Evolutionary conservation across 495 filamentous ascomycete genomes (phyloP), one percentile per base, ranked within the genome.

Genomic region (Daldinia childiae): DNA sequence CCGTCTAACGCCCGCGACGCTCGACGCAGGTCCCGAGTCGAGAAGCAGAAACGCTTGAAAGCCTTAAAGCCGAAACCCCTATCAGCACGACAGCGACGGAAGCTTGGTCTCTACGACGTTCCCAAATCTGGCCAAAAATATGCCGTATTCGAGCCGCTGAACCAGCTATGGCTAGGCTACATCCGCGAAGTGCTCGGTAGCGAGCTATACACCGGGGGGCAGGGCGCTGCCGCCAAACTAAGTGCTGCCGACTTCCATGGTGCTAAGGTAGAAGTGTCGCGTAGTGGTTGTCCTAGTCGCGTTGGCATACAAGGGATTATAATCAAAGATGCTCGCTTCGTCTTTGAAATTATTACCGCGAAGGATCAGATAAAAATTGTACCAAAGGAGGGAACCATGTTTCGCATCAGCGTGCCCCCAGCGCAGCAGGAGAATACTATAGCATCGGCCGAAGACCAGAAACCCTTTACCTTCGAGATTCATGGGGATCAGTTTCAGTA

Each of bases 231-330:
- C 75, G 88, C 89, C 34, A 90, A 92, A 77, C 79, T 97, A 59
- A 88, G 85, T 21, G 91, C 90, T 74, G 93, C 93, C 39, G 95
- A 99, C 79, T 96, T 90, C 72, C 95, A 98, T 78, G 95, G 95
- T 0, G 94, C 95, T 17, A 82, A 89, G 77, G 77, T 98, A 14
- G 90, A 93, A 84, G 91, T 98, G 32, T 91, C 95, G 64, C 81
- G 94, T 65, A 92, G 92, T 78, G 76, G 87, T 56, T 97, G 92
- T 82, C 87, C 90, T 45, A 88, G 91, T 45, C 82, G 94, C 61
- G 95, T 99, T 4, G 95, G 95, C 0, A 74, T 93, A 50, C 87
- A 81, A 72, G 95, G 95, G 14, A 93, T 98, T 75, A 92, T 98
- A 73, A 87, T 97, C 19, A 89, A 92, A 77, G 95, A 99, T 82